Evolutionary conservation across 371 early-diverging fungal genomes (phyloP), one percentile per base, ranked within the genome.

Genomic region (Mortierella sp.): DNA sequence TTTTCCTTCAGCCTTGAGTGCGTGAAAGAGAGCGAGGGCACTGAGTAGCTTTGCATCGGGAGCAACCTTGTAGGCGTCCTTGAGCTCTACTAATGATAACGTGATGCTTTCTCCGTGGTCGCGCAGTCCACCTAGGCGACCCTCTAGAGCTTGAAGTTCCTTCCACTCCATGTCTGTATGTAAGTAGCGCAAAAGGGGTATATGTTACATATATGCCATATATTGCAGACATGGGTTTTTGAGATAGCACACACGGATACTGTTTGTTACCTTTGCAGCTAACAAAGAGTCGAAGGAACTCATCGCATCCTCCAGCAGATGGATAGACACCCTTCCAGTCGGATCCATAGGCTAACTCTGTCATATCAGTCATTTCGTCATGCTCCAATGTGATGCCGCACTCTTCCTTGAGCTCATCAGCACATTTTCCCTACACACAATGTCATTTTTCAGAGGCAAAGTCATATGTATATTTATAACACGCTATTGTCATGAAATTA

Each of bases 251-350:
- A 49, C 19, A 2, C 14, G 23, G 15, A 30, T n/a, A 4, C 32
- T 4, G 31, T 23, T 46, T 19, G 42, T 30, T 55, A 76, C 78
- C 78, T 59, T 93, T 93, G 23, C 85, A 76, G 61, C 91, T 89
- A 19, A 86, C 80, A 80, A 88, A 93, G 8, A 95, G 75, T 34
- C 89, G 80, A 46, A 95, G 52, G 64, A 84, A 87, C 80, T 95
- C 95, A 65, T 95, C 94, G 78, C 84, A 92, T 23, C 93, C 94
- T 12, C 95, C 95, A 0, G 92, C 86, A 19, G 92, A 92, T 5
- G 94, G 91, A 48, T 91, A 92, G 8, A 88, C 83, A 0, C 93
- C 93, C 44, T 64, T 63, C 83, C 83, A 87, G 43, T 79, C 59
- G 46, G 82, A 59, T 6, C 86, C 86, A 47, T 87, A 81, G 2